Percentiles rank a stretch among this genome's conserved stretches.
phyloP scores from a whole-genome alignment of 805 yeast genomes.

The Ogataea kodamae region DNA sequence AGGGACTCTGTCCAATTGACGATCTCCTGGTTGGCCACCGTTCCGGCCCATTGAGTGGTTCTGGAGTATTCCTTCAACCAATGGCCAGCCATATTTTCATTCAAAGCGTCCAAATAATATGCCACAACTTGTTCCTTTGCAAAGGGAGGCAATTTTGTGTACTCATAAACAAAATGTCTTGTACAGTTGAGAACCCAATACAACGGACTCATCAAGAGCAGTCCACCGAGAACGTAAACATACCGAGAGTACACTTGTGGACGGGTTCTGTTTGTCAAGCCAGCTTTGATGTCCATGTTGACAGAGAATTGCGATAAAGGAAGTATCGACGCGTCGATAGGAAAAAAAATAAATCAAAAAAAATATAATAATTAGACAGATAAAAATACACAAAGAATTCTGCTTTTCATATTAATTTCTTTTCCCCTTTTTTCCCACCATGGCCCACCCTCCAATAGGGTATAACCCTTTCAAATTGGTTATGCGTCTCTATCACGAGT shows the following conservation, averaged over 20 bases:
- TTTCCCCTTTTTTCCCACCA: neutral
- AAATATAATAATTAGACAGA: conserved; percentile 4
- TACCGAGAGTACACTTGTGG: too few species aligned
- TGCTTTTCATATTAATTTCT: neutral
- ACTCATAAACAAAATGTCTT: conserved; percentile 1
- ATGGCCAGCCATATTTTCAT: conserved; percentile 41
- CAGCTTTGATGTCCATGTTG: too few species aligned
- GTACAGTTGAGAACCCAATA: conserved; percentile 4
- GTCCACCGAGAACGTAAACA: too few species aligned
- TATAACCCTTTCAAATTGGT: conserved; percentile 18
- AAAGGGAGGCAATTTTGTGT: neutral
- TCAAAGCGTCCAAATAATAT: conserved; percentile 25
- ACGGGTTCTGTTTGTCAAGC: too few species aligned
- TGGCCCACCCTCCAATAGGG: conserved; percentile 2
- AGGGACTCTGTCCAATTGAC: conserved; percentile 58
- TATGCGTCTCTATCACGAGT: conserved; percentile 22
- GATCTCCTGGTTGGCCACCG: conserved; percentile 35
- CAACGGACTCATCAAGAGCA: too few species aligned
- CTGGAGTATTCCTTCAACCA: conserved; percentile 54
- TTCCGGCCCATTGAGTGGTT: conserved; percentile 58
- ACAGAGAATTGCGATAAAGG: neutral
- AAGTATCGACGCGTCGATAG: conserved; percentile 8
- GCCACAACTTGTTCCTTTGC: conserved; percentile 3
- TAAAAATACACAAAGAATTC: conserved; percentile 6
- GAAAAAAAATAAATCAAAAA: conserved; percentile 3